These are phyloP conservation scores for Pyrus betulifolia DNA, from an alignment of 306 rosid genomes.

Conservation along the genomic window DNA sequence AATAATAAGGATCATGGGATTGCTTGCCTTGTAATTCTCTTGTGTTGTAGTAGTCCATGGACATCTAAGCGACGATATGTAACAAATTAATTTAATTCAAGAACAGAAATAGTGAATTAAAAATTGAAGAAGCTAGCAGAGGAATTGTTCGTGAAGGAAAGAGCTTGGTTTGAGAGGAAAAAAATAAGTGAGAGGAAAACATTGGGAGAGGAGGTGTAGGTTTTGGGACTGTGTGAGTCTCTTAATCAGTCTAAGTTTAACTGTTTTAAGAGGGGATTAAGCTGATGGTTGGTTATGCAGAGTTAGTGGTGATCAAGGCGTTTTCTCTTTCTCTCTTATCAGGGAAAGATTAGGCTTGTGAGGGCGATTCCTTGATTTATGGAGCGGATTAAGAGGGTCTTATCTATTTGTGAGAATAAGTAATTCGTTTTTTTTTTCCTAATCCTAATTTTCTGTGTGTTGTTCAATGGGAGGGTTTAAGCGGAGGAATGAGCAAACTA, in stretches of 20 bases:
- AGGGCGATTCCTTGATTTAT: slow-evolving; percentile 22
- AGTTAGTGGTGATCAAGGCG: not conserved
- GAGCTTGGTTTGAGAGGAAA: not conserved
- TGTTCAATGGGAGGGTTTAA: slow-evolving; percentile 39
- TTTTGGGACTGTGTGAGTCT: not conserved
- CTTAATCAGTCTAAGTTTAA: not conserved
- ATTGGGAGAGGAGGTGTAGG: not conserved
- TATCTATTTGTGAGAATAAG: slow-evolving; percentile 45
- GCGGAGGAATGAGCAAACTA: slow-evolving; percentile 60
- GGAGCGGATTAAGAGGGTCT: slow-evolving; percentile 50
- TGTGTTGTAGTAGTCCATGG: slow-evolving; percentile 29
- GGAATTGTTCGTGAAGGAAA: not conserved
- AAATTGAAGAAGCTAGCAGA: not conserved
- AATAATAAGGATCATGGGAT: slow-evolving; percentile 56
- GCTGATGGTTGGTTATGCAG: not conserved
- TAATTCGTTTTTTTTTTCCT: slow-evolving; percentile 12
- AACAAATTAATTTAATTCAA: not conserved
- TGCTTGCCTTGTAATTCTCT: slow-evolving; percentile 66
- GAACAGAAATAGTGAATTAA: not conserved
- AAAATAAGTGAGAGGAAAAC: not conserved
- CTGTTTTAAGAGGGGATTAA: not conserved
- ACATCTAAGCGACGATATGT: not conserved
- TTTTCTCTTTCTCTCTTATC: not conserved
- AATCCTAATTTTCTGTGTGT: slow-evolving; percentile 9
- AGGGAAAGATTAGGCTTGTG: slow-evolving; percentile 17